Conservation (phyloP, 192 early-diverging fungal genomes). For the Backusella tarrabulga region DNA sequence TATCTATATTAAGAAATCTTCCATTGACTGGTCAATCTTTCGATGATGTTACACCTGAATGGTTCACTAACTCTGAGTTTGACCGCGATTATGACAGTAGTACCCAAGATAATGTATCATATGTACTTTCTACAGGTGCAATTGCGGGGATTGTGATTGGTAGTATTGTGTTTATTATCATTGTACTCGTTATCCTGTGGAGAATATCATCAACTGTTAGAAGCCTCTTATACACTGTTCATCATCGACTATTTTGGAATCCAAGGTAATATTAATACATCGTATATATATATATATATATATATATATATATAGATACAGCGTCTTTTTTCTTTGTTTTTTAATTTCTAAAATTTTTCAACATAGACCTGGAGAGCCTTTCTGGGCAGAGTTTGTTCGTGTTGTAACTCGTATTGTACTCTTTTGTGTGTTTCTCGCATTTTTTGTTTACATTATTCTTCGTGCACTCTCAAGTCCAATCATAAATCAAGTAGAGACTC, state of each 20-base stretch:
- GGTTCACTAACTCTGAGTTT: not conserved
- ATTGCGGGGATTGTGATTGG: not conserved
- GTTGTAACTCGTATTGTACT: not conserved
- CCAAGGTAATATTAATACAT: not conserved
- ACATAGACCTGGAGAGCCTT: constrained; percentile 14
- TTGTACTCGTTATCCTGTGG: not conserved
- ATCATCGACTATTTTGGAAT: not conserved
- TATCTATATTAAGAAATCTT: not conserved
- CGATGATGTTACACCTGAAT: not conserved
- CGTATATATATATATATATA: no score
- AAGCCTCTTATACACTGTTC: not conserved
- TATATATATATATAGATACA: no score
- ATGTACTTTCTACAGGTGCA: not conserved
- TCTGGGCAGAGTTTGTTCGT: constrained; percentile 13
- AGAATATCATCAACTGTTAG: not conserved
- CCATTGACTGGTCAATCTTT: not conserved
- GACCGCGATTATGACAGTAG: not conserved
- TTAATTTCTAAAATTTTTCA: not conserved
- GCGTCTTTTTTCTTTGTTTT: not conserved
- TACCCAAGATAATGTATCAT: not conserved
- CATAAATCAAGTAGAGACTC: not conserved
- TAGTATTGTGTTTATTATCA: not conserved
- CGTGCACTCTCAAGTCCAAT: not conserved
- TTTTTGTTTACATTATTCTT: not conserved
- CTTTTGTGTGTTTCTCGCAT: not conserved